phyloP scores from a whole-genome alignment of 192 early-diverging fungal species.

The Coemansia sp. region DNA sequence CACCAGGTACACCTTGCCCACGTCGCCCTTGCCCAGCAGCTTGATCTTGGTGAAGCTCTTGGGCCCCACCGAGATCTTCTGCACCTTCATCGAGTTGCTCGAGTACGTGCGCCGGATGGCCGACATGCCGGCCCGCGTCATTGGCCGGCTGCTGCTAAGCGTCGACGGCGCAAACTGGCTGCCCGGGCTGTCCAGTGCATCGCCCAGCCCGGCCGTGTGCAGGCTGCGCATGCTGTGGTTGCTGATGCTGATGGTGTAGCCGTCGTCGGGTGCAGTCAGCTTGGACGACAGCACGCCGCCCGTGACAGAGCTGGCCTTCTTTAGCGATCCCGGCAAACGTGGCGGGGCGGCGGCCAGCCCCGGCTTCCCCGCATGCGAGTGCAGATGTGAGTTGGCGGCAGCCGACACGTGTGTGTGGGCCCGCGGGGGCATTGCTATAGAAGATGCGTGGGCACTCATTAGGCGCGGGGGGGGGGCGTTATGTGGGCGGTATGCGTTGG shows the following conservation, averaged over 20 bases:
- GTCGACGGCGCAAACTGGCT: slow-evolving; percentile 26
- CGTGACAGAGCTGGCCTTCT: slow-evolving; percentile 40
- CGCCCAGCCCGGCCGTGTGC: slow-evolving; percentile 24
- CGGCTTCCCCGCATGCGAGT: slow-evolving; percentile 14
- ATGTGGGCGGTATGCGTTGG: too few species aligned
- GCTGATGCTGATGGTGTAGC: slow-evolving; percentile 47
- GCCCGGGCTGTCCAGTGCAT: slow-evolving; percentile 44
- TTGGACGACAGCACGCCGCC: slow-evolving; percentile 31
- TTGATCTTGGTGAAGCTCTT: slow-evolving; percentile 82
- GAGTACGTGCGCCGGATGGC: slow-evolving; percentile 74
- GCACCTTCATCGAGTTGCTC: slow-evolving; percentile 72
- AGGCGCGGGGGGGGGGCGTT: too few species aligned
- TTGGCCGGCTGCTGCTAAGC: slow-evolving; percentile 25
- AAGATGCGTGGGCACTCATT: slow-evolving; percentile 13
- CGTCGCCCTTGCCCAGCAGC: slow-evolving; percentile 94
- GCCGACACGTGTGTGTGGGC: slow-evolving; percentile 37
- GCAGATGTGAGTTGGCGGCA: slow-evolving; percentile 11
- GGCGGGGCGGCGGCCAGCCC: slow-evolving; percentile 8
- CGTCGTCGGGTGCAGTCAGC: slow-evolving; percentile 11
- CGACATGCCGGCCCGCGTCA: slow-evolving; percentile 40
- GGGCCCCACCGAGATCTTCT: slow-evolving; percentile 77
- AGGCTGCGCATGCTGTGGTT: slow-evolving; percentile 40
- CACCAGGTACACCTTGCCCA: slow-evolving; percentile 95
- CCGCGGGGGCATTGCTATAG: slow-evolving; percentile 37
- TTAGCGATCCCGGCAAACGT: slow-evolving; percentile 26